Base-by-base conservation (phyloP, 2,329 filamentous ascomycete genomes). In the Microdochium trichocladiopsis region DNA sequence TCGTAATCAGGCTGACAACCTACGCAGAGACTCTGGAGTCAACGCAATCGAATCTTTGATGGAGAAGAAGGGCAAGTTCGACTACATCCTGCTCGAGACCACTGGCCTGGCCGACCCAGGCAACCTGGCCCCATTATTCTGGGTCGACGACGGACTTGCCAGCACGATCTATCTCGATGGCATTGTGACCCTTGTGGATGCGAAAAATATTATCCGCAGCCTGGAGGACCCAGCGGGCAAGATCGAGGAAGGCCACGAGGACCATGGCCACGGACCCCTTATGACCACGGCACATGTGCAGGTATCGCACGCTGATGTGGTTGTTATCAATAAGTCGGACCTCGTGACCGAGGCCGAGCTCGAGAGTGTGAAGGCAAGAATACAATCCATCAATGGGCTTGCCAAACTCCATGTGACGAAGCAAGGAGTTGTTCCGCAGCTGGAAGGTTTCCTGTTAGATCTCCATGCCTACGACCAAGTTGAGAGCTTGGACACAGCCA, bases 81-180 rank as follows among this genome's bases (percentile, higher is more conserved):
- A 99, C 72, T 99, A 97, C 72, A 97, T 99, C 58, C 80, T 99
- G 2, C 83, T 99, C 1, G 94, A 99, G 69, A 99, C 94, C 0
- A 97, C 94, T 0, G 94, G 94, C 0, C 79, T 99, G 5, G 94
- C 94, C 4, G 93, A 99, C 64, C 94, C 94, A 0, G 94, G 94
- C 1, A 97, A 97, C 62, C 84, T 99, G 50, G 94, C 94, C 0
- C 94, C 94, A 1, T 73, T 97, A 14, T 99, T 99, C 72, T 99
- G 94, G 94, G 86, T 99, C 24, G 94, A 99, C 61, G 93, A 97
- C 58, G 94, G 92, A 0, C 79, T 99, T 2, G 93, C 91, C 8
- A 96, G 92, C 68, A 92, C 87, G 36, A 96, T 99, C 61, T 99
- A 95, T 68, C 82, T 99, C 0, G 94, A 99, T 64, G 94, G 94